phyloP scores from a whole-genome alignment of 2,329 filamentous ascomycete species.

The Monilinia aucupariae region DNA sequence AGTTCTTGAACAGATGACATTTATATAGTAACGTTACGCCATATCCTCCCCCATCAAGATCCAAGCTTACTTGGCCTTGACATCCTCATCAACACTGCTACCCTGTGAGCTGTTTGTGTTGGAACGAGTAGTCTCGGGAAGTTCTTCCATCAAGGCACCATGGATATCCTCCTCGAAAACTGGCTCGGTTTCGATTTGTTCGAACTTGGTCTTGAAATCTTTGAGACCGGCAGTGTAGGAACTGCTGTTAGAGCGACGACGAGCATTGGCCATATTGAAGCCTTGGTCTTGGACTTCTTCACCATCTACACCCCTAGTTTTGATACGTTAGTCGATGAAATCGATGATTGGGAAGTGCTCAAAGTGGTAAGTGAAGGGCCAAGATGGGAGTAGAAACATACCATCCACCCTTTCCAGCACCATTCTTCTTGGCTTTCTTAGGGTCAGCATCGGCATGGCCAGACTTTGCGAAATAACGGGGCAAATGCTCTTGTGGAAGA shows the following conservation, averaged over 20 bases:
- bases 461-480: constrained; percentile 88
- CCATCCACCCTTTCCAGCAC: constrained; percentile 90
- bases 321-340: constrained; percentile 21
- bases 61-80: constrained; percentile 39
- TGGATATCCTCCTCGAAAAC: constrained; percentile 86
- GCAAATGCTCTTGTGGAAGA: constrained; percentile 62
- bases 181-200: constrained; percentile 80
- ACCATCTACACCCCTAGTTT: constrained; percentile 69
- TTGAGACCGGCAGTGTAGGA: constrained; percentile 62
- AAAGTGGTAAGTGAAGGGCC: background rate
- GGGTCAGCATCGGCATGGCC: constrained; percentile 78
- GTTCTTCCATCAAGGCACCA: constrained; percentile 45
- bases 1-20: constrained; percentile 4
- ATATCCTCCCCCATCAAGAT: constrained; percentile 2
- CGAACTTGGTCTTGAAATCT: constrained; percentile 95
- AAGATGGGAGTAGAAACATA: constrained; percentile 43
- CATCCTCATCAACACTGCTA: constrained; percentile 36
- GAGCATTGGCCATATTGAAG: constrained; percentile 78
- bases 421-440: constrained; percentile 95
- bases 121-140: constrained; percentile 30
- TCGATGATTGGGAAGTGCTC: constrained; percentile 4
- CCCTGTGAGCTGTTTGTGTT: constrained; percentile 34
- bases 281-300: constrained; percentile 79
- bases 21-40: background rate
- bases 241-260: constrained; percentile 90